These are phyloP conservation scores for Alloascoidea africana DNA, from an alignment of 805 yeast species.

Conservation along the genomic window DNA sequence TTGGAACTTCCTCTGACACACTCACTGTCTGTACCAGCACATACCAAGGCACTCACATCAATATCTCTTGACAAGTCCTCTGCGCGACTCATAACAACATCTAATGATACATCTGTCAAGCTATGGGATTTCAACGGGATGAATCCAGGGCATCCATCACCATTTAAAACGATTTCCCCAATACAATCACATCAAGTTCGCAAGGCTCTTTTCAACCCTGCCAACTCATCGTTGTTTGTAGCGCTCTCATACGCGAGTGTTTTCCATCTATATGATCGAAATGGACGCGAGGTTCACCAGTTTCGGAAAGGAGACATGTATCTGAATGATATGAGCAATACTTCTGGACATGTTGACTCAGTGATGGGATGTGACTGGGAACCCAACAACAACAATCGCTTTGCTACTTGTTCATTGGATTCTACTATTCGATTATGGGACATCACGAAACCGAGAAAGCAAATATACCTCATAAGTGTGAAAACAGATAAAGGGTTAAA, in stretches of 20 bases:
- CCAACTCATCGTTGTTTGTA: conserved; percentile 11
- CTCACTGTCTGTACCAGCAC: conserved; percentile 12
- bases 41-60: conserved; percentile 11
- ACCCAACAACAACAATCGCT: conserved; percentile 8
- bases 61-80: conserved; percentile 15
- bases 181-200: conserved; percentile 12
- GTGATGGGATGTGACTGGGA: conserved; percentile 17
- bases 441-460: conserved; percentile 9
- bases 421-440: conserved; percentile 22
- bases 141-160: conserved; percentile 11
- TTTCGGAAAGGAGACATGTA: conserved; percentile 20
- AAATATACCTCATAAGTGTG: conserved; percentile 15
- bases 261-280: conserved; percentile 13
- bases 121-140: conserved; percentile 20
- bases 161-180: conserved; percentile 15
- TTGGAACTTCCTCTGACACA: conserved; percentile 22
- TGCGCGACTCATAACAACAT: conserved; percentile 13
- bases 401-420: conserved; percentile 17
- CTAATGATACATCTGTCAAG: conserved; percentile 14
- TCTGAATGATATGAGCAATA: conserved; percentile 18
- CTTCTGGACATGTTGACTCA: conserved; percentile 20
- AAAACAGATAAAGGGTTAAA: conserved; percentile 10
- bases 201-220: conserved; percentile 8
- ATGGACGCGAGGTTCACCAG: conserved; percentile 13
- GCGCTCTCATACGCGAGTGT: conserved; percentile 10